These are phyloP conservation scores for Theobroma grandiflorum DNA, from an alignment of 441 rosid genomes.

Conservation along the genomic window DNA sequence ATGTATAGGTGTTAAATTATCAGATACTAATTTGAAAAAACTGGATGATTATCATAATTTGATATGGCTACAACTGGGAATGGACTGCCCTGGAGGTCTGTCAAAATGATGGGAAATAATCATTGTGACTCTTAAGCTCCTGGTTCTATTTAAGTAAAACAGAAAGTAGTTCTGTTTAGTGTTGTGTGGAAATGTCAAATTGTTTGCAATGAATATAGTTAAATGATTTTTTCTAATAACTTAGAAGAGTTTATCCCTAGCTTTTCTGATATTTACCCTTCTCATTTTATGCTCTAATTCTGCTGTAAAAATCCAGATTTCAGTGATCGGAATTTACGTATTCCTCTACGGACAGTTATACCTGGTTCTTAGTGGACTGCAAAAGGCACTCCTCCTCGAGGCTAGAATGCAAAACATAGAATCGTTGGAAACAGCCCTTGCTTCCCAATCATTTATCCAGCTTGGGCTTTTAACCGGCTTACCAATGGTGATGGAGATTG, in stretches of 20 bases:
- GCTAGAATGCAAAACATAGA: constrained; percentile 85
- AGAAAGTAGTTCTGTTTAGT: neutral
- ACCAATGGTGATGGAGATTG: constrained; percentile 99
- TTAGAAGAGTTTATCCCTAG: neutral
- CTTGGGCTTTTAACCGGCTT: constrained; percentile 96
- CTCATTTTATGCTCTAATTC: constrained; percentile 17
- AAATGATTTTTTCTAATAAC: neutral
- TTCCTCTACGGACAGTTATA: constrained; percentile 98
- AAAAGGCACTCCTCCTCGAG: constrained; percentile 73
- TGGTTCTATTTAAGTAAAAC: neutral
- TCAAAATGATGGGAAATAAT: neutral
- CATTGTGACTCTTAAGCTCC: neutral
- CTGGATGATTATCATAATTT: neutral
- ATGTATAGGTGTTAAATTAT: neutral
- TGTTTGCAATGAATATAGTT: neutral
- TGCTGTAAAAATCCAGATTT: constrained; percentile 57
- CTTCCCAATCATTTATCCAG: constrained; percentile 97
- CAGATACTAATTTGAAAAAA: neutral
- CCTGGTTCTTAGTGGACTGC: constrained; percentile 95
- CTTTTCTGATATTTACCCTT: constrained; percentile 9
- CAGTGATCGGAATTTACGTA: constrained; percentile 85
- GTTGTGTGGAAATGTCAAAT: neutral
- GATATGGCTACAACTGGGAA: neutral
- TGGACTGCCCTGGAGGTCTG: neutral
- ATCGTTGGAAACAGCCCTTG: constrained; percentile 96